Evolutionary conservation across 257 asterid species (phyloP), one percentile per base, ranked within the genome.

Genomic region (Nicotiana otophora): DNA sequence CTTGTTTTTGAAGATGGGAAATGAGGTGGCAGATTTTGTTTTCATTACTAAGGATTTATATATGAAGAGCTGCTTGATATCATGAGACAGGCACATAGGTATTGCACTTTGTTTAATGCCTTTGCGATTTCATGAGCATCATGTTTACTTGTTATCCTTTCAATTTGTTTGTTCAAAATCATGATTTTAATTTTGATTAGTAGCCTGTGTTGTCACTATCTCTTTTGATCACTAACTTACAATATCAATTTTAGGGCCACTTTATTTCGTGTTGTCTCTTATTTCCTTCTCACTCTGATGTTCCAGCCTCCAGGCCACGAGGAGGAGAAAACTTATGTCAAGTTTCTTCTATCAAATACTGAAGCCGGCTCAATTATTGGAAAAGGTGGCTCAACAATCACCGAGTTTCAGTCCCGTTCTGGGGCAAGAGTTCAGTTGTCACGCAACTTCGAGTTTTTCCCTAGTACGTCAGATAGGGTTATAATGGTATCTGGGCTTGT

Each of bases 291-390:
- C 46, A 23, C 26, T 36, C 46, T 36, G 46, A 36, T 36, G 46
- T 36, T 36, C 79, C 93, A 94, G 98, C 86, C 63, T 36, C 79
- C 93, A 94, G 98, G 86, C 63, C 91, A 87, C 83, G 94, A 90
- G 81, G 98, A 90, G 88, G 91, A 91, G 93, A 33, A 88, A 76
- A 96, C 90, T 85, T 95, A 94, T 88, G 81, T 94, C 48, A 93
- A 90, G 91, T 96, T 96, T 89, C 99, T 96, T 78, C 77, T 96
- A 66, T 94, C 99, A 86, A 96, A 96, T 88, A 92, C 98, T 82
- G 99, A 96, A 89, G 99, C 99, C 60, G 99, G 99, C 61, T 96
- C 98, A 54, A 87, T 96, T 81, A 96, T 96, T 79, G 99, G 99
- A 81, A 96, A 93, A 90, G 98, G 96, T 83, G 99, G 99, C 78